Evolutionary conservation across 371 early-diverging fungal genomes (phyloP), one percentile per base, ranked within the genome.

Genomic region (Phascolomyces articulosus): DNA sequence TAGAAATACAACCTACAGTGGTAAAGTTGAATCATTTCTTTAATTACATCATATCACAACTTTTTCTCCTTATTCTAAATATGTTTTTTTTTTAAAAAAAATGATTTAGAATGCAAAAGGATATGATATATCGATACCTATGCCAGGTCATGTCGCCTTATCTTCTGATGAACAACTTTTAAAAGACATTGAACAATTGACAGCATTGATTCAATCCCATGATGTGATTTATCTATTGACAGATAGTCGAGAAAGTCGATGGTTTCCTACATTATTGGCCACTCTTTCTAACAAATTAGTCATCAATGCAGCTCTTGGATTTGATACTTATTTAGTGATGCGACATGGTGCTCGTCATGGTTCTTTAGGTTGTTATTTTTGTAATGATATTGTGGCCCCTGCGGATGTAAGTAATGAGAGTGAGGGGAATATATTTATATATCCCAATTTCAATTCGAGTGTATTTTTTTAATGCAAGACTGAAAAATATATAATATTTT

Each of bases 321-420:
- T 98, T 68, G 98, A 98, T 72, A 91, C 94, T 4, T 98, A 88
- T 71, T 78, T 97, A n/a, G 98, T 96, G 29, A 95, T 98, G 96
- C 82, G 98, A 18, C 98, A 98, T 75, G 98, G 98, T 10, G 74
- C 91, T 40, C 76, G 69, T 26, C 66, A 48, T 56, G 68, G 10
- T 38, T 41, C 40, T 29, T 38, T 27, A 24, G 96, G 96, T 8
- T 98, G 98, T 70, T 98, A 98, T 74, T 98, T 92, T 70, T 98
- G 98, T 79, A 95, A 94, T 69, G 98, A 97, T 70, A 90, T 97
- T 41, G 96, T 96, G 1, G 97, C 96, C 11, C 98, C 97, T 2
- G 83, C 90, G 0, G 96, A 96, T 74, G 92, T 90, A 83, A 80
- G 85, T 75, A 11, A 6, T 4, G 20, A n/a, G n/a, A n/a, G n/a